These are phyloP conservation scores for Exidia glandulosa DNA, from an alignment of 768 basidiomycete species.

Conservation along the genomic window DNA sequence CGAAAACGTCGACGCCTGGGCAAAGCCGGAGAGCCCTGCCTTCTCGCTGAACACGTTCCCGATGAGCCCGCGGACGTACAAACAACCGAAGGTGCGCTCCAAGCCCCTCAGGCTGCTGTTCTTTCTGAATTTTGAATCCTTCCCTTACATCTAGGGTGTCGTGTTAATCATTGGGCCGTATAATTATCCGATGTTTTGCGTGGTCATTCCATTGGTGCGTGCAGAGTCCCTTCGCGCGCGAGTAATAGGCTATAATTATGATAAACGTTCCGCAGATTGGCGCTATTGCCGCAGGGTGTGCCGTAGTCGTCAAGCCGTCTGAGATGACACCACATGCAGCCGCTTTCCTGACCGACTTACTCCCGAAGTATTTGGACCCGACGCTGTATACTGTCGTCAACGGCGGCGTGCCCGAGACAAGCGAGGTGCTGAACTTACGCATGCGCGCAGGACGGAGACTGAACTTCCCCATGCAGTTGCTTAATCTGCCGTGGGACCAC, in stretches of 20 bases:
- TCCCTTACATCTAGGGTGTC: conserved; percentile 10
- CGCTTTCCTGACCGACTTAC: conserved; percentile 11
- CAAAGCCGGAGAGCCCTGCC: too few species aligned
- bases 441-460: not conserved
- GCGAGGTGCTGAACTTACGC: too few species aligned
- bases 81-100: too few species aligned
- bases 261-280: conserved; percentile 8
- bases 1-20: too few species aligned
- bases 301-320: conserved; percentile 15
- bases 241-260: not conserved
- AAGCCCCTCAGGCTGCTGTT: too few species aligned
- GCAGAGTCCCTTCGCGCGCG: conserved; percentile 12
- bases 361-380: conserved; percentile 18
- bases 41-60: too few species aligned
- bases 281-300: conserved; percentile 17
- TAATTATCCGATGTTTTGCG: conserved; percentile 11
- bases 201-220: not conserved
- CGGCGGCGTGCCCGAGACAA: conserved; percentile 9
- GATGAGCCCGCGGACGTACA: too few species aligned
- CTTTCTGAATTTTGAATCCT: too few species aligned
- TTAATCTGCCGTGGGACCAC: conserved; percentile 60
- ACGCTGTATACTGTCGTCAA: conserved; percentile 8
- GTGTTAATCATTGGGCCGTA: conserved; percentile 15
- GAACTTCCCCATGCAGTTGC: conserved; percentile 24
- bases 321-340: conserved; percentile 11